Percentiles rank a stretch among this genome's conserved stretches.
These are phyloP conservation scores for Populus davidiana DNA, from an alignment of 345 rosid species.

Conservation along the genomic window DNA sequence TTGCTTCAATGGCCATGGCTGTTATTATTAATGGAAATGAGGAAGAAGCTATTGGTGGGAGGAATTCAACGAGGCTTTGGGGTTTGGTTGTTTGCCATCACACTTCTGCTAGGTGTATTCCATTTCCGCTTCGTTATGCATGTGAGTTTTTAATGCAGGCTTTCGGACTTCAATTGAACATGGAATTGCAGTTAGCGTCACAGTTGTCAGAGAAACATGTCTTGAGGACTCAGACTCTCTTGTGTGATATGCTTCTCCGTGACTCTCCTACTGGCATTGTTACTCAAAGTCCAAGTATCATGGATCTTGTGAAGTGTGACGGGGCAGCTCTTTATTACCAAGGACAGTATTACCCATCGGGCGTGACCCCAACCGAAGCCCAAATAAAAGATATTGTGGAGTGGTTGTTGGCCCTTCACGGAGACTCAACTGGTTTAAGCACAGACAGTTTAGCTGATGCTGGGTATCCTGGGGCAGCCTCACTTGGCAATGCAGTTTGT, in stretches of 20 bases:
- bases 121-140: conserved; percentile 91
- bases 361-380: conserved; percentile 80
- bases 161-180: conserved; percentile 89
- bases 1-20: conserved; percentile 85
- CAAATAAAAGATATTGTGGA: conserved; percentile 83
- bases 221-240: conserved; percentile 83
- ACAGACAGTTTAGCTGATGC: conserved; percentile 93
- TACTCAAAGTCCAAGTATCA: conserved; percentile 92
- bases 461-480: conserved; percentile 76
- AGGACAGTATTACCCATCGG: conserved; percentile 64
- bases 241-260: conserved; percentile 97
- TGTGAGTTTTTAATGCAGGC: conserved; percentile 99
- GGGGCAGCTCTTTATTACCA: conserved; percentile 93
- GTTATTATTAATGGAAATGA: conserved; percentile 85
- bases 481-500: conserved; percentile 91
- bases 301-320: conserved; percentile 93
- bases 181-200: conserved; percentile 92
- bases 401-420: conserved; percentile 81
- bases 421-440: conserved; percentile 94
- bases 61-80: conserved; percentile 83
- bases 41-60: conserved; percentile 65
- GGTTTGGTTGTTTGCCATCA: conserved; percentile 99
- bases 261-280: conserved; percentile 92
- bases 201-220: conserved; percentile 88
- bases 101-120: conserved; percentile 82